Conservation (phyloP, 2,329 filamentous ascomycete genomes). For the Proliferodiscus dingleyae region DNA sequence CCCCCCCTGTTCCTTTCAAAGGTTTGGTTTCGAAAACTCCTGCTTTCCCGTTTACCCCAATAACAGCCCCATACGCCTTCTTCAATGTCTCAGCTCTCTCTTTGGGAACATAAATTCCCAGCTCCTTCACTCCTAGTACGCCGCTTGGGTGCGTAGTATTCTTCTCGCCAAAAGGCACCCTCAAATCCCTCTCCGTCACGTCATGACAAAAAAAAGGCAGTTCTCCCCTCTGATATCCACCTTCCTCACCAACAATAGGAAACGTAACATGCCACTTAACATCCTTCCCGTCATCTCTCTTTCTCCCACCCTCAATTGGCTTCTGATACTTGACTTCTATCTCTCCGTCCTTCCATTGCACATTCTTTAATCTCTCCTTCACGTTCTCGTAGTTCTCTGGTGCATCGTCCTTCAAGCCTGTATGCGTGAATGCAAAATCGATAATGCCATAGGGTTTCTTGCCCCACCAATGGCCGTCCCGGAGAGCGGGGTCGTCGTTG, state of each 20-base stretch:
- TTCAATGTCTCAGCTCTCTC: conserved; percentile 21
- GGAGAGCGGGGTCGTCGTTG: conserved; percentile 28
- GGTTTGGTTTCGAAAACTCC: conserved; percentile 7
- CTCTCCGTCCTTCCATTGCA: conserved; percentile 18
- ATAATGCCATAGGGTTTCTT: conserved; percentile 46
- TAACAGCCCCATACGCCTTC: conserved; percentile 30
- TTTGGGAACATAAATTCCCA: conserved; percentile 36
- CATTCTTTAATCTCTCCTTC: conserved; percentile 8
- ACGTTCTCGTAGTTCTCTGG: conserved; percentile 33
- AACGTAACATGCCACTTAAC: conserved; percentile 56
- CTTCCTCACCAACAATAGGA: conserved; percentile 23
- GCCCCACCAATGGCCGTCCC: conserved; percentile 55
- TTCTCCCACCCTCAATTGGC: conserved; percentile 49
- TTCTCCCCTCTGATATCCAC: conserved; percentile 37
- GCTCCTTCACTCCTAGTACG: conserved; percentile 44
- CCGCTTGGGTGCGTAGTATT: conserved; percentile 46
- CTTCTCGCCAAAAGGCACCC: conserved; percentile 45
- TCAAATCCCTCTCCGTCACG: conserved; percentile 48
- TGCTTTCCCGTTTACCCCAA: not conserved
- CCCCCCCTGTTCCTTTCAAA: conserved; percentile 1
- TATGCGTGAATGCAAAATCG: conserved; percentile 53
- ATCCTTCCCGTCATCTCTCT: conserved; percentile 48
- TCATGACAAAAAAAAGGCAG: conserved; percentile 66
- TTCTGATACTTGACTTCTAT: conserved; percentile 42
- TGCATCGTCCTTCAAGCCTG: conserved; percentile 28